Percentiles rank a stretch among this genome's conserved stretches.
Conservation (phyloP, 208 protist genomes). For the Acanthamoeba royreba region DNA sequence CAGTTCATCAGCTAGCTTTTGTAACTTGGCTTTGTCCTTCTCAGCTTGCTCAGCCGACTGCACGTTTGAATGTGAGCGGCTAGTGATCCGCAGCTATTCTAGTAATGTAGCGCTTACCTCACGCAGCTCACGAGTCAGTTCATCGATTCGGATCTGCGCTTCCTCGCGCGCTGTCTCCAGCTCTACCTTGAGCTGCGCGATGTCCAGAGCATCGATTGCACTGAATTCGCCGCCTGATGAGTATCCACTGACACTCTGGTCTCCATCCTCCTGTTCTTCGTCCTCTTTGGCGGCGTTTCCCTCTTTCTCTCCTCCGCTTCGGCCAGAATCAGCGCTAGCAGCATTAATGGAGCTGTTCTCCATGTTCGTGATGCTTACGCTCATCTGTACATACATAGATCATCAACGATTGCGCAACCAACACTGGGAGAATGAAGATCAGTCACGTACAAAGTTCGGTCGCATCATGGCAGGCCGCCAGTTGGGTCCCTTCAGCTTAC, state of each 20-base stretch:
- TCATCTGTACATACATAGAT: not conserved
- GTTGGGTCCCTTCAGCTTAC: not conserved
- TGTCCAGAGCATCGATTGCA: not conserved
- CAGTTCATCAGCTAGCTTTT: not conserved
- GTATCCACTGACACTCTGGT: no score
- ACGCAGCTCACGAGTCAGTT: not conserved
- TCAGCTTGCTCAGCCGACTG: not conserved
- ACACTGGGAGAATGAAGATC: not conserved
- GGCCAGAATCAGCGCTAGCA: not conserved
- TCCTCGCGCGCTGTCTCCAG: not conserved
- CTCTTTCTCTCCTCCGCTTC: not conserved
- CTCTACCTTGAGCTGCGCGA: conserved; percentile 4
- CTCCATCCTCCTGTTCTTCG: not conserved
- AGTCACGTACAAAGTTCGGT: not conserved
- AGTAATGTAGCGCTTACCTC: not conserved
- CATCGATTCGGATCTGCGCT: not conserved
- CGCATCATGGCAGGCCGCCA: not conserved
- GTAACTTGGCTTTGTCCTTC: not conserved
- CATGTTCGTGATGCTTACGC: not conserved
- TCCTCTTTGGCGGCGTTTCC: no score
- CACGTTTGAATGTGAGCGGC: not conserved
- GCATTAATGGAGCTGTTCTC: not conserved
- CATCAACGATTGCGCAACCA: not conserved
- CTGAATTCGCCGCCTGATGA: no score
- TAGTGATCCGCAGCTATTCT: no score